Conservation (phyloP, 495 filamentous ascomycete species). For the Amniculicola lignicola region DNA sequence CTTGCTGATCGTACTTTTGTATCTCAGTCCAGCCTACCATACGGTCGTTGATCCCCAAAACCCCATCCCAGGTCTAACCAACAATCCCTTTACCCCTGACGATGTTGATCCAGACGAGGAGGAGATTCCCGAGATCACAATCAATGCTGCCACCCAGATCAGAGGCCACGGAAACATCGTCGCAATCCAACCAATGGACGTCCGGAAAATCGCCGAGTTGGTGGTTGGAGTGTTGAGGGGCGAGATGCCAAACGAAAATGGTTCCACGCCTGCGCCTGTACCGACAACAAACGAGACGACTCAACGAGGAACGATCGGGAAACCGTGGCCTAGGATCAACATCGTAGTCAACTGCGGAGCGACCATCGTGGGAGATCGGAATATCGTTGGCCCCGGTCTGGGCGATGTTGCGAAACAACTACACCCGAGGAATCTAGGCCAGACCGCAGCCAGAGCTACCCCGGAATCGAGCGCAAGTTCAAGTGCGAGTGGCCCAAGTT, state of each 20-base stretch:
- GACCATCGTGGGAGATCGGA: constrained; percentile 22
- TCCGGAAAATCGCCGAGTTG: not conserved
- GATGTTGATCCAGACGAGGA: not conserved
- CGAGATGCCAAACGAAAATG: not conserved
- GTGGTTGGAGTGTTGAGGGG: not conserved
- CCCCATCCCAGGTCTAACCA: constrained; percentile 9
- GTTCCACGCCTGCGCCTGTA: not conserved
- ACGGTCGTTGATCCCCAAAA: constrained; percentile 10
- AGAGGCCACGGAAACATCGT: constrained; percentile 22
- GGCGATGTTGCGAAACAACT: constrained; percentile 10
- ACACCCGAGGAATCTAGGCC: not conserved
- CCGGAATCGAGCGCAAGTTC: not conserved
- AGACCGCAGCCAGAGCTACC: not conserved
- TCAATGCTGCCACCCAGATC: constrained; percentile 20
- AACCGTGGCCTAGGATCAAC: constrained; percentile 1
- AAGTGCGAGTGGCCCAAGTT: not conserved
- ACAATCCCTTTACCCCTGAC: not conserved
- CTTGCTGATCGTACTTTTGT: not conserved
- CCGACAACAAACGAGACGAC: too few relatives aligned
- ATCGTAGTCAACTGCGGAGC: constrained; percentile 22
- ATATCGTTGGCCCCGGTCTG: constrained; percentile 12
- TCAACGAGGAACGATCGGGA: not conserved
- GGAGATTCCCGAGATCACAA: constrained; percentile 4
- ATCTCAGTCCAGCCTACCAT: constrained; percentile 16
- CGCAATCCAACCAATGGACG: not conserved